Base-by-base conservation (phyloP, 805 yeast species). In the Aciculoconidium aculeatum region DNA sequence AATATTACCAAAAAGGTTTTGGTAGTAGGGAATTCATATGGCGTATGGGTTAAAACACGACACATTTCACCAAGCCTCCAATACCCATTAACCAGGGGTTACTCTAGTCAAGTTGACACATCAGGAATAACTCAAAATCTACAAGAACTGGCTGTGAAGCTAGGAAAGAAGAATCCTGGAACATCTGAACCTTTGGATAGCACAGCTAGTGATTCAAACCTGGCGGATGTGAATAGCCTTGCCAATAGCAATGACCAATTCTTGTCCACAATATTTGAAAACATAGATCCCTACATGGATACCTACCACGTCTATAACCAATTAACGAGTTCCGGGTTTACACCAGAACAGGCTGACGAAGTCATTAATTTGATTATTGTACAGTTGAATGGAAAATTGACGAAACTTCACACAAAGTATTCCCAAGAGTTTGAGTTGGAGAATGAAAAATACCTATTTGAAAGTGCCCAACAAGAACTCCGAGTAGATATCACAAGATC, bases 381-480 rank as follows among this genome's bases (percentile, higher is more conserved):
- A 43, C 70, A 63, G 39, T 49, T 65, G 39, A 64, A 65, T 36
- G 32, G 53, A n/a, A 64, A 65, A 37, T 47, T 65, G 25, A 40
- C 58, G 15, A 63, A 61, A 49, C 55, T 78, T 19, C 62, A 67
- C 26, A 51, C 57, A 4, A 63, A 61, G 34, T 74, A 70, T 49
- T 57, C 72, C 4, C 76, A 72, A 13, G 56, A 57, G 15, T 75
- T 76, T 37, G 95, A 86, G 42, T 58, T 86, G 10, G 95, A 88
- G 39, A 90, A 88, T 45, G 96, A 90, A 45, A 71, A 75, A 13
- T 92, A 90, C 49, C 58, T 92, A 9, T 88, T 86, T 52, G 90
- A 87, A 49, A 94, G 96, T 17, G 95, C 96, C 0, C 85, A 85
- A 37, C 80, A 88, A 31, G 97, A 90, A 52, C 57, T 90, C 20